phyloP scores from a whole-genome alignment of 2,329 filamentous ascomycete species.

The Leptographium procerum region DNA sequence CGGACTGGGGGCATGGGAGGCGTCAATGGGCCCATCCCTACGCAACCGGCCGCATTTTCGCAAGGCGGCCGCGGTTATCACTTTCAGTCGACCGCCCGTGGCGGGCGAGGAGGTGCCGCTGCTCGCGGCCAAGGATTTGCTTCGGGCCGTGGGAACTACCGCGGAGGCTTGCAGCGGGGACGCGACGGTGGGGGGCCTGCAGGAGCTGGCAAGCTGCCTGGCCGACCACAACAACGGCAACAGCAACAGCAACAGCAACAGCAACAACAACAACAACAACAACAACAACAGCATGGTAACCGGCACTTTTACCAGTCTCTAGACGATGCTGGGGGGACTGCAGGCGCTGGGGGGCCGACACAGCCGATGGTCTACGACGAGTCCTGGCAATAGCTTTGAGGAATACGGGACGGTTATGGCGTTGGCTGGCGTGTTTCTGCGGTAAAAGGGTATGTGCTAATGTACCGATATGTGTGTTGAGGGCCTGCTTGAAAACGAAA shows the following conservation, averaged over 20 bases:
- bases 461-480: too few relatives aligned
- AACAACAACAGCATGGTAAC: neutral
- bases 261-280: neutral
- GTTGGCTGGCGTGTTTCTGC: neutral
- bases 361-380: constrained; percentile 9
- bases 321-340: constrained; percentile 8
- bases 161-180: constrained; percentile 4
- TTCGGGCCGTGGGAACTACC: constrained; percentile 3
- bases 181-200: constrained; percentile 1
- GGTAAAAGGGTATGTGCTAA: too few relatives aligned
- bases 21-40: neutral
- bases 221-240: neutral
- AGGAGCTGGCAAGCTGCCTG: neutral
- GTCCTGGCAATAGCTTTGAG: neutral
- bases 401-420: neutral
- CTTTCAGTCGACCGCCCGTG: constrained; percentile 1
- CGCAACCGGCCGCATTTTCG: constrained; percentile 3
- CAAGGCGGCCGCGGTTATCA: constrained; percentile 7
- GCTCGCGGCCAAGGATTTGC: neutral
- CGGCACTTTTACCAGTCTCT: constrained; percentile 11
- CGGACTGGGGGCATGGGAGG: neutral
- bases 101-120: constrained; percentile 1
- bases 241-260: neutral
- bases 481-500: too few relatives aligned
- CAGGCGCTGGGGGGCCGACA: neutral